phyloP scores from a whole-genome alignment of 345 rosid genomes.

The Hirschfeldia incana region DNA sequence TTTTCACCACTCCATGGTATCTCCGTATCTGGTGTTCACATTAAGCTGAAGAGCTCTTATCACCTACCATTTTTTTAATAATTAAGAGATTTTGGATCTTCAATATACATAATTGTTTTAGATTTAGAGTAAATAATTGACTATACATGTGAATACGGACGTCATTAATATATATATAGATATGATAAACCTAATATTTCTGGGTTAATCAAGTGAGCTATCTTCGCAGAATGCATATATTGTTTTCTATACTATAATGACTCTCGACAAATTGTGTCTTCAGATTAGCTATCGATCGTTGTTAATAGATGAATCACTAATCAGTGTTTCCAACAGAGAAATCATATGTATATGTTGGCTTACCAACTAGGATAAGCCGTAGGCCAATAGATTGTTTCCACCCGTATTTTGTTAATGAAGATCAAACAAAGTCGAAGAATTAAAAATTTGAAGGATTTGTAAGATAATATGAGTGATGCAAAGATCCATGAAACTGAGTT shows the following conservation, averaged over 20 bases:
- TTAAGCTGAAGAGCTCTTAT: neutral
- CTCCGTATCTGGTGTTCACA: neutral
- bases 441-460: neutral
- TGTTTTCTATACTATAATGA: neutral
- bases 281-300: neutral
- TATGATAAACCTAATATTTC: neutral
- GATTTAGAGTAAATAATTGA: neutral
- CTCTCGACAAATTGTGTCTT: neutral
- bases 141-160: neutral
- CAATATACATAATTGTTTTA: neutral
- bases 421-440: neutral
- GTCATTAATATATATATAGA: neutral
- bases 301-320: neutral
- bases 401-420: neutral
- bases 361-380: neutral
- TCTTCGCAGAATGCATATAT: neutral
- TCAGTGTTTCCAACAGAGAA: neutral
- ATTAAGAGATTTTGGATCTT: conserved; percentile 8
- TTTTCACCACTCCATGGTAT: neutral
- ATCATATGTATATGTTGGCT: neutral
- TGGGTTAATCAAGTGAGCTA: neutral
- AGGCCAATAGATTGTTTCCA: neutral
- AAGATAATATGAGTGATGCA: neutral
- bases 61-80: neutral
- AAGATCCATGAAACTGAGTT: conserved; percentile 18